Percentiles rank a stretch among this genome's conserved stretches.
These are phyloP conservation scores for Afroboletus lepidellus DNA, from an alignment of 1,284 basidiomycete genomes.

Conservation along the genomic window DNA sequence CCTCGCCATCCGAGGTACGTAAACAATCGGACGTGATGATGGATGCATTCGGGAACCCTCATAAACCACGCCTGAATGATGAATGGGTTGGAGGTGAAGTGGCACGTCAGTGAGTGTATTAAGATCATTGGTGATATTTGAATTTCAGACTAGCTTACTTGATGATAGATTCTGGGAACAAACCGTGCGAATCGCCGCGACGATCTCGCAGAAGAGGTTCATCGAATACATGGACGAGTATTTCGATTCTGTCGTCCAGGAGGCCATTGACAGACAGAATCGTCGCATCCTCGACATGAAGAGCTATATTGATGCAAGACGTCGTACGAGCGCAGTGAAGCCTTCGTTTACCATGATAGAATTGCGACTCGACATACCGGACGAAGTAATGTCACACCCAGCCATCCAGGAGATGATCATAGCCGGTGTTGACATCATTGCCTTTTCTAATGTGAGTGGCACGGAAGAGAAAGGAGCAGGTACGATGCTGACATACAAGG, in stretches of 20 bases:
- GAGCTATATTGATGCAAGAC: not conserved
- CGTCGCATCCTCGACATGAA: not conserved
- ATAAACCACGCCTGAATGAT: conserved; percentile 7
- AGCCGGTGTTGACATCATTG: conserved; percentile 10
- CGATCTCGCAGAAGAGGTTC: not conserved
- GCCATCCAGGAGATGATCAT: conserved; percentile 3
- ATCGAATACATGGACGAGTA: too few species aligned
- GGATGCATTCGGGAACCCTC: conserved; percentile 32
- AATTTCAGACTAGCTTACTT: not conserved
- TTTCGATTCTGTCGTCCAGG: not conserved
- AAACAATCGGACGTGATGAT: conserved; percentile 34
- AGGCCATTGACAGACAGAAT: not conserved
- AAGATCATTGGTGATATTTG: not conserved
- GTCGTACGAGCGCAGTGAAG: not conserved
- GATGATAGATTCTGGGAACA: not conserved
- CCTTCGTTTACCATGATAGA: not conserved
- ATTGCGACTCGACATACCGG: not conserved
- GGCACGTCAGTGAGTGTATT: conserved; percentile 12
- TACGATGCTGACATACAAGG: not conserved
- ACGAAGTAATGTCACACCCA: not conserved
- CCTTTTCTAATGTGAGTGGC: conserved; percentile 15
- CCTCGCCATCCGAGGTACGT: conserved; percentile 26
- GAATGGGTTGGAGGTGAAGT: conserved; percentile 15
- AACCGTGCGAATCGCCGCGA: not conserved
- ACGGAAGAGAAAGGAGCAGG: not conserved